Percentiles rank a stretch among this genome's conserved stretches.
Evolutionary conservation across 139 green algal species (phyloP).

Genomic region (Closterium sp.): DNA sequence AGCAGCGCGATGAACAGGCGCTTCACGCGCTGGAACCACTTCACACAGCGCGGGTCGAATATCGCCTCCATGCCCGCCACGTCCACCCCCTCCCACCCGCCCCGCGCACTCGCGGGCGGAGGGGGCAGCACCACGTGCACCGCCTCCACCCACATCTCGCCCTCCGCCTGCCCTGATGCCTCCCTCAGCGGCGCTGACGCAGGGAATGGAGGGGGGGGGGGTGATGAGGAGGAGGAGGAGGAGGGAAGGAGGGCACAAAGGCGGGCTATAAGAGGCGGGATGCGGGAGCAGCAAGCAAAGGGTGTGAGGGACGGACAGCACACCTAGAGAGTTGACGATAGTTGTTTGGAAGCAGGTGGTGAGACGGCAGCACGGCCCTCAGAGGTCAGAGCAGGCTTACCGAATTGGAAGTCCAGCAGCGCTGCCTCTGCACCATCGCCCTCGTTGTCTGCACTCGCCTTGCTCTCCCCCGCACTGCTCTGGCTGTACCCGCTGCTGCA

Average conservation of each 20-base stretch:
- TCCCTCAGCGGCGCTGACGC: neutral
- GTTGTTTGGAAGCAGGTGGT: no score
- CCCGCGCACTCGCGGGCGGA: neutral
- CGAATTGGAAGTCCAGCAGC: neutral
- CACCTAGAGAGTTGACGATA: no score
- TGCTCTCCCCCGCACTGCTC: neutral
- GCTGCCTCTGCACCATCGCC: neutral
- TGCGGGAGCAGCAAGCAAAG: no score
- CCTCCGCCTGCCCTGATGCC: neutral
- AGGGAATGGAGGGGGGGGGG: neutral
- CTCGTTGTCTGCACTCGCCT: neutral
- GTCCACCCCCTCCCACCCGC: neutral
- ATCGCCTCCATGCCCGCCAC: slow-evolving; percentile 14
- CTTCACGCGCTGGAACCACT: slow-evolving; percentile 7
- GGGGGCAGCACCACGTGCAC: slow-evolving; percentile 18
- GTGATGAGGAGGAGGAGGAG: neutral
- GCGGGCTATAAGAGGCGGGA: no score
- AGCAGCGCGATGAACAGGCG: slow-evolving; percentile 5
- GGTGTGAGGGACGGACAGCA: no score
- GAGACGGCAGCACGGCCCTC: no score
- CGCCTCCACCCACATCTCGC: neutral
- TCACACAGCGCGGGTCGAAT: neutral
- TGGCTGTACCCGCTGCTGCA: neutral
- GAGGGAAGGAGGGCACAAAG: no score
- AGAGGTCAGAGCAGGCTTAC: neutral